Evolutionary conservation across 768 basidiomycete species (phyloP).

Genomic region (Rhodotorula diobovata): DNA sequence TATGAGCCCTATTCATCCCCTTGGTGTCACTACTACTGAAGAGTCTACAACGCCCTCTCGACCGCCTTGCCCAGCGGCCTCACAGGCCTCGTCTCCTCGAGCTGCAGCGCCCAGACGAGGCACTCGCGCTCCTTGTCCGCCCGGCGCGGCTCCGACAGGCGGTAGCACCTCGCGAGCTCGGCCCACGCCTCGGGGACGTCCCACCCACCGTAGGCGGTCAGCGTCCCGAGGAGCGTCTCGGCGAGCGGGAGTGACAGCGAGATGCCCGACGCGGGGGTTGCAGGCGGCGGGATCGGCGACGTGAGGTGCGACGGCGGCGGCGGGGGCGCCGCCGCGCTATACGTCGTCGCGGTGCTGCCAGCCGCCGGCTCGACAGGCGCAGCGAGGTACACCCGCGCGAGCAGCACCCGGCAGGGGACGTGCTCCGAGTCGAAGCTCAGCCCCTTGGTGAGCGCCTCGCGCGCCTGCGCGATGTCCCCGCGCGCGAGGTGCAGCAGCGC

Average conservation of each 20-base stretch:
- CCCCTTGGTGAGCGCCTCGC: slow-evolving; percentile 77
- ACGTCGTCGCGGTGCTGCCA: too few species aligned
- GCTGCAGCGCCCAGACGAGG: slow-evolving; percentile 60
- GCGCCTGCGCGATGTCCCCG: slow-evolving; percentile 57
- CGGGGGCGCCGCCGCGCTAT: background rate
- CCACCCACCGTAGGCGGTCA: slow-evolving; percentile 73
- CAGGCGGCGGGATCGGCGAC: slow-evolving; percentile 30
- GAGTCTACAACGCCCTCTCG: slow-evolving; percentile 23
- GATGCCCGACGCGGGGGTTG: background rate
- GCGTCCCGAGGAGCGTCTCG: slow-evolving; percentile 68
- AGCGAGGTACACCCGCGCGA: slow-evolving; percentile 68
- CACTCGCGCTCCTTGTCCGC: slow-evolving; percentile 66
- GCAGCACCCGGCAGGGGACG: slow-evolving; percentile 69
- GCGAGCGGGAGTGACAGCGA: slow-evolving; percentile 53
- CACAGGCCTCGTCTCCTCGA: slow-evolving; percentile 49
- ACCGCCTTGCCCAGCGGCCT: slow-evolving; percentile 44
- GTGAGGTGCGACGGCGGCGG: background rate
- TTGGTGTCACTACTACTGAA: too few species aligned
- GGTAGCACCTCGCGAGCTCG: slow-evolving; percentile 57
- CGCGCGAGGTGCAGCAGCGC: slow-evolving; percentile 67
- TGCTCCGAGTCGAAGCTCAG: slow-evolving; percentile 79
- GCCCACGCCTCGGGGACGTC: slow-evolving; percentile 94
- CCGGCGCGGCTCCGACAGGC: slow-evolving; percentile 68
- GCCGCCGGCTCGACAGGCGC: slow-evolving; percentile 10
- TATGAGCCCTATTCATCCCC: background rate